Conservation (phyloP, 2,329 filamentous ascomycete genomes). For the Cercospora zeae-maydis region DNA sequence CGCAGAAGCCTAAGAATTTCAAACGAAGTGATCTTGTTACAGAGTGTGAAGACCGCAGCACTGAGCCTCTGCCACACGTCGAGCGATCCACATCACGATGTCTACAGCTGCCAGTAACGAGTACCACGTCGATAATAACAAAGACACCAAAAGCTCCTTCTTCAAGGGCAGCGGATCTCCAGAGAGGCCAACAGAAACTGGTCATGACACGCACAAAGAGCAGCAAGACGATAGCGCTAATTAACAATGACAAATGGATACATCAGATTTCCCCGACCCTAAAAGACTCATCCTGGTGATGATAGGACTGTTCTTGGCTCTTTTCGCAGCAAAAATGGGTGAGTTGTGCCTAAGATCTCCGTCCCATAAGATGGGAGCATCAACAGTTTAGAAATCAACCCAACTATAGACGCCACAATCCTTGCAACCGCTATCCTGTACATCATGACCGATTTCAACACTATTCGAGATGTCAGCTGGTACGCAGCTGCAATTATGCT, state of each 20-base stretch:
- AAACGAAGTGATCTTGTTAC: background rate
- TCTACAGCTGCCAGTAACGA: background rate
- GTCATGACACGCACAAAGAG: background rate
- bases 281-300: background rate
- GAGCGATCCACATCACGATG: background rate
- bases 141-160: background rate
- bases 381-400: background rate
- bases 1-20: background rate
- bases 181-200: background rate
- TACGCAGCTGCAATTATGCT: slow-evolving; percentile 38
- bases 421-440: slow-evolving; percentile 47
- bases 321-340: background rate
- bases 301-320: background rate
- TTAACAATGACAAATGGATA: background rate
- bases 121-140: background rate
- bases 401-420: slow-evolving; percentile 26
- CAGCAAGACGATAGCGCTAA: background rate
- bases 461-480: slow-evolving; percentile 42
- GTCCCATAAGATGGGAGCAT: background rate
- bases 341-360: background rate
- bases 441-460: slow-evolving; percentile 42
- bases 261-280: background rate
- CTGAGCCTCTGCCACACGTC: background rate
- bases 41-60: background rate
- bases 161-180: background rate